Evolutionary conservation across 345 rosid species (phyloP).

Genomic region (Corymbia maculata): DNA sequence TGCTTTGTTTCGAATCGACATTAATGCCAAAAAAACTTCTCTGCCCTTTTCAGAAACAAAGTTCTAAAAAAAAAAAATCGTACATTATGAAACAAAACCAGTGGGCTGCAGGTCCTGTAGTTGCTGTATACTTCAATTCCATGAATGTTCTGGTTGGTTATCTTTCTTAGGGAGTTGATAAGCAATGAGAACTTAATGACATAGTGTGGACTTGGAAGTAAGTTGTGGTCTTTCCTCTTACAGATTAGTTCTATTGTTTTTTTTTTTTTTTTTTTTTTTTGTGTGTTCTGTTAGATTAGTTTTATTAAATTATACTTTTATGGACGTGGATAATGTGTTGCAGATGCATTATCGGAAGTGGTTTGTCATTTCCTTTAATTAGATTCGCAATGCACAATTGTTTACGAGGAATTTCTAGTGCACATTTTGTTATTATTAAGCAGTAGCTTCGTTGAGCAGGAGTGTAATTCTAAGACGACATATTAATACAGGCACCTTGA

Average conservation of each 20-base stretch:
- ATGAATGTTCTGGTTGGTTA: neutral
- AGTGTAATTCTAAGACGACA: neutral
- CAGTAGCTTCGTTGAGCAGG: neutral
- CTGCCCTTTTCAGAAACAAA: neutral
- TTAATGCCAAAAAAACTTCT: neutral
- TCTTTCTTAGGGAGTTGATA: neutral
- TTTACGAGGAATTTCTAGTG: neutral
- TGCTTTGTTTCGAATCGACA: neutral
- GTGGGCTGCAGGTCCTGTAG: neutral
- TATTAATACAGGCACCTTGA: neutral
- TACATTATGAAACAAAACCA: neutral
- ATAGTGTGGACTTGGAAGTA: neutral
- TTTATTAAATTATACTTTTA: neutral
- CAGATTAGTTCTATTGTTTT: neutral
- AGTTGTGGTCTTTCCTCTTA: neutral
- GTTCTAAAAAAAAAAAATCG: neutral
- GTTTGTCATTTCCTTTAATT: neutral
- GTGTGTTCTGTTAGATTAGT: neutral
- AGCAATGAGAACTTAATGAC: neutral
- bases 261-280: too few species aligned
- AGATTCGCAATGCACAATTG: neutral
- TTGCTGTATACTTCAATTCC: neutral
- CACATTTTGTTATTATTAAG: neutral
- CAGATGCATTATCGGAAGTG: neutral
- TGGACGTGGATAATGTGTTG: neutral